Percentiles rank a stretch among this genome's conserved stretches.
Conservation (phyloP, 192 early-diverging fungal genomes). For the Backusella morwellensis region DNA sequence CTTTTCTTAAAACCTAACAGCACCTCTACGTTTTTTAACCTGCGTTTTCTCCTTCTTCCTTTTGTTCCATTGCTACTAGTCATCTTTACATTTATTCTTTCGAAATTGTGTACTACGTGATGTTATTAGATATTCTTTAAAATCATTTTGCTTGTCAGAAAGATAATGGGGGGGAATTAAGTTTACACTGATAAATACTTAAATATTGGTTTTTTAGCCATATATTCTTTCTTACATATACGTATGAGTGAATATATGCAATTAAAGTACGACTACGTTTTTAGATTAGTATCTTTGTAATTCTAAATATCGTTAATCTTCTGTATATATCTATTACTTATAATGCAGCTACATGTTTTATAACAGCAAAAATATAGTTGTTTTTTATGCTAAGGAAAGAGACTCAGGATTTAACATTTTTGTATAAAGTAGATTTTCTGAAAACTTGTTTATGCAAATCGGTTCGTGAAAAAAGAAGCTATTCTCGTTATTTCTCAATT, state of each 20-base stretch:
- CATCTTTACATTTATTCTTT: neutral
- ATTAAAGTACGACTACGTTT: neutral
- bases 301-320: neutral
- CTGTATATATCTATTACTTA: neutral
- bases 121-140: neutral
- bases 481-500: neutral
- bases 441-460: constrained; percentile 4
- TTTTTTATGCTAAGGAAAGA: neutral
- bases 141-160: neutral
- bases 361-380: neutral
- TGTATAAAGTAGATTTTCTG: neutral
- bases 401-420: neutral
- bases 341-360: neutral
- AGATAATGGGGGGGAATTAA: neutral
- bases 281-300: neutral
- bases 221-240: neutral
- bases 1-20: neutral
- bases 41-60: neutral
- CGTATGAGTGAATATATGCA: neutral
- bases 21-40: neutral
- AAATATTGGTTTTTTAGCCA: neutral
- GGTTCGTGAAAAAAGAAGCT: neutral
- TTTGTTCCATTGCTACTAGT: neutral
- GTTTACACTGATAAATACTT: neutral
- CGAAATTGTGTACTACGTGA: neutral